phyloP scores from a whole-genome alignment of 2,329 filamentous ascomycete species.

The Fusarium vanettenii region DNA sequence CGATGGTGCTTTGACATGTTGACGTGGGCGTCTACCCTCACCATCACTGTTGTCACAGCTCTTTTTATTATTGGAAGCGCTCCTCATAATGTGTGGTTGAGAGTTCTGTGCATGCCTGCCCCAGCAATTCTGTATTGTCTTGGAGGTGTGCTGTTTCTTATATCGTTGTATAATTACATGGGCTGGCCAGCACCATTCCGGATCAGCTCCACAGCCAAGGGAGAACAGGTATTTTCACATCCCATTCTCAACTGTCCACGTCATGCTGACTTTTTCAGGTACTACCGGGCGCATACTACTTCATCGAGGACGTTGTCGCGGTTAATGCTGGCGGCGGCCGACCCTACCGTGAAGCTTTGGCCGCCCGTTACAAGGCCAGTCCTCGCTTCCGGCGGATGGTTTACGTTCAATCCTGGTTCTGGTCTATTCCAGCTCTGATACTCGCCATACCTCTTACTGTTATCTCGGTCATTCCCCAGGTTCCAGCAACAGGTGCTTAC shows the following conservation, averaged over 20 bases:
- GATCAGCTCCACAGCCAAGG: constrained; percentile 72
- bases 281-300: constrained; percentile 70
- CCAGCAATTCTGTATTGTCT: constrained; percentile 62
- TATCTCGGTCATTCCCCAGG: constrained; percentile 48
- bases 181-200: constrained; percentile 66
- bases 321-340: constrained; percentile 71
- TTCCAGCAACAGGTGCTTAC: constrained; percentile 52
- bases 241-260: fast-evolving
- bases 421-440: constrained; percentile 53
- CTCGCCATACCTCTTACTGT: constrained; percentile 52
- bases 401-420: constrained; percentile 54
- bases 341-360: constrained; percentile 55
- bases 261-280: constrained; percentile 54
- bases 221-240: constrained; percentile 49
- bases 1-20: constrained; percentile 64
- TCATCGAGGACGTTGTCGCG: constrained; percentile 75
- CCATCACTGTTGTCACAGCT: constrained; percentile 61
- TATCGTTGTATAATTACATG: constrained; percentile 49
- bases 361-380: constrained; percentile 55
- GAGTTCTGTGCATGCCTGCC: constrained; percentile 63
- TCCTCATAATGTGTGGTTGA: constrained; percentile 61
- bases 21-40: constrained; percentile 58
- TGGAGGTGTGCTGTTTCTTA: constrained; percentile 55
- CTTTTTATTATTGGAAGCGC: constrained; percentile 63
- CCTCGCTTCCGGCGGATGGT: constrained; percentile 56